Evolutionary conservation across 2,329 filamentous ascomycete species (phyloP), one percentile per base, ranked within the genome.

Genomic region (Pseudogymnoascus sp.): DNA sequence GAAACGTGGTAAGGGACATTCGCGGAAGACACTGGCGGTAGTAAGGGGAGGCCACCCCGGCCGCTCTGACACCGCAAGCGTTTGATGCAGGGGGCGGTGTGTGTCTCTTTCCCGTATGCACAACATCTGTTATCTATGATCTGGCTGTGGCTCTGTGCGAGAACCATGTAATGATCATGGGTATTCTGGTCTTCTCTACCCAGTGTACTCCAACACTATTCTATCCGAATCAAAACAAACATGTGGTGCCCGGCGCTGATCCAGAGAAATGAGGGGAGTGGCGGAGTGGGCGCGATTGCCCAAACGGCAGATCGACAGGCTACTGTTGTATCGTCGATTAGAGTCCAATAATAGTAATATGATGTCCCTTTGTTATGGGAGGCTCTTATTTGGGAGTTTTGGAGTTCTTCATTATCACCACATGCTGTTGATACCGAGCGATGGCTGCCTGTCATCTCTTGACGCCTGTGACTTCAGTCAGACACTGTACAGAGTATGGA

Each of bases 211-310:
- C 50, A 56, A 14, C 50, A 56, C 50, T 56, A 56, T 56, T 56
- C 25, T 56, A 56, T 33, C 28, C 28, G 50, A 33, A 56, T 56
- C 50, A 56, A 56, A 56, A 56, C 50, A 33, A 56, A 56, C 50
- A 33, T 56, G 50, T 14, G 28, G 18, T 33, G 50, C 50, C 50
- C 50, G 50, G 50, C 50, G 50, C 50, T 21, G 50, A 56, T 56
- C 50, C 2, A 33, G 28, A 11, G 50, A 56, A 11, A 56, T 56
- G 47, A 56, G 25, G 25, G 47, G n/a, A 33, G 47, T 33, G 47
- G 47, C 14, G 16, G 25, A 56, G 47, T 33, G 47, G 25, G 25
- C 25, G n/a, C 47, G 47, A 56, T 56, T 56, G 47, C 47, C 47
- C 47, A 56, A 11, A 56, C 47, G 47, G 47, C 47, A 56, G 47